Evolutionary conservation across 2,329 filamentous ascomycete genomes (phyloP), one percentile per base, ranked within the genome.

Genomic region (Colletotrichum cuscutae): DNA sequence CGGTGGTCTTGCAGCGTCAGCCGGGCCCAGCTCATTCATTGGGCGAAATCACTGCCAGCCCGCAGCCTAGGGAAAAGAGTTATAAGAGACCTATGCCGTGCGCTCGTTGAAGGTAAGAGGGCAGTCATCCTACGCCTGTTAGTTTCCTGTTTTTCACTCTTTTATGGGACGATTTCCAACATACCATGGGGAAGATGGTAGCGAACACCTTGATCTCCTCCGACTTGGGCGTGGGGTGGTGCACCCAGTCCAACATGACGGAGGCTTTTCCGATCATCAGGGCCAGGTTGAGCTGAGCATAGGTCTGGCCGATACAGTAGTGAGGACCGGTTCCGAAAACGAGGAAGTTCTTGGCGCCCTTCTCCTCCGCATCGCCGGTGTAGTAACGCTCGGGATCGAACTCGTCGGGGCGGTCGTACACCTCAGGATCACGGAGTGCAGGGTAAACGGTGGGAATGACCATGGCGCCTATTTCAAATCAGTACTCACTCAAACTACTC

Each of bases 171-270:
- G 26, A 30, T 12, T 11, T 22, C 24, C 7, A 64, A 85, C 92
- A 83, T 85, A 97, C 95, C 93, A 93, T 93, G 69, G 97, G 97
- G 89, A 99, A 99, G 78, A 99, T 97, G 32, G 95, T 98, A 53
- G 97, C 97, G 85, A 98, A 99, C 77, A 98, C 96, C 87, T 97
- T 96, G 84, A 99, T 98, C 83, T 97, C 92, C 85, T 99, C 97
- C 0, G 94, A 97, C 72, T 87, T 80, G 0, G 93, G 91, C 12
- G 97, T 98, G 22, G 95, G 85, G 81, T 95, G 91, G 83, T 99
- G 97, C 82, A 92, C 89, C 96, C 96, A 98, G 83, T 98, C 91
- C 77, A 98, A 87, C 80, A 92, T 87, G 82, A 98, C 88, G 76
- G 94, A 93, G 9, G 95, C 95, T 89, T 97, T 98, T 80, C 95